Evolutionary conservation across 1,284 basidiomycete species (phyloP).

Genomic region (Uromyces viciae-fabae): DNA sequence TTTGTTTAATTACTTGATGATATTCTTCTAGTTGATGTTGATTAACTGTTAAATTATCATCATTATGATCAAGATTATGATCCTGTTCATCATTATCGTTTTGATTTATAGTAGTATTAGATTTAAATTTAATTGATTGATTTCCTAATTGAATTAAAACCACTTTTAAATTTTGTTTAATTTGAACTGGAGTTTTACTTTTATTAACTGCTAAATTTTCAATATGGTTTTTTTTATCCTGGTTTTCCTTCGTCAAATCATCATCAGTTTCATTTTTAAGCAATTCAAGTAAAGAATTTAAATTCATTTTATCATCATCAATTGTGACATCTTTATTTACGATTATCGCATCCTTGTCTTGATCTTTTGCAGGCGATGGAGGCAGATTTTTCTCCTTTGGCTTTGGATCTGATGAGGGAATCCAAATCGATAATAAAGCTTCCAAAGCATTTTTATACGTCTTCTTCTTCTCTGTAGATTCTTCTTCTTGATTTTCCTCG

Average conservation of each 20-base stretch:
- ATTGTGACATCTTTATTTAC: background rate
- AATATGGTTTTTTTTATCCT: background rate
- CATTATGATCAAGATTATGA: too few species aligned
- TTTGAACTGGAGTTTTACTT: background rate
- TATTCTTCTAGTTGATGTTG: too few species aligned
- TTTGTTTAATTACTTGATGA: too few species aligned
- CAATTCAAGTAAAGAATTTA: too few species aligned
- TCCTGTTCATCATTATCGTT: background rate
- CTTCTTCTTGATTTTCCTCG: background rate
- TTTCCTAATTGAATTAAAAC: slow-evolving; percentile 1
- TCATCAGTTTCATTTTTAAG: background rate
- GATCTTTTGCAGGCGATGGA: background rate
- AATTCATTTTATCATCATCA: too few species aligned
- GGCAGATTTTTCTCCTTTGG: background rate
- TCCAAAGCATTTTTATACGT: background rate
- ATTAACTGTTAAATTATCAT: too few species aligned
- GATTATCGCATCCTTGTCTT: background rate
- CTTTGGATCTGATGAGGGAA: background rate
- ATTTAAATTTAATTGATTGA: background rate
- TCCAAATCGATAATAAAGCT: slow-evolving; percentile 24
- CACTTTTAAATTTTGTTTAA: slow-evolving; percentile 8
- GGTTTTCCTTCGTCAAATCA: background rate
- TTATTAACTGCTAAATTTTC: too few species aligned
- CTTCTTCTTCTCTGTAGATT: background rate
- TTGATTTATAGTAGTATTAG: too few species aligned